These are phyloP conservation scores for Penicillium nordicum DNA, from an alignment of 2,329 filamentous ascomycete genomes.

Conservation along the genomic window DNA sequence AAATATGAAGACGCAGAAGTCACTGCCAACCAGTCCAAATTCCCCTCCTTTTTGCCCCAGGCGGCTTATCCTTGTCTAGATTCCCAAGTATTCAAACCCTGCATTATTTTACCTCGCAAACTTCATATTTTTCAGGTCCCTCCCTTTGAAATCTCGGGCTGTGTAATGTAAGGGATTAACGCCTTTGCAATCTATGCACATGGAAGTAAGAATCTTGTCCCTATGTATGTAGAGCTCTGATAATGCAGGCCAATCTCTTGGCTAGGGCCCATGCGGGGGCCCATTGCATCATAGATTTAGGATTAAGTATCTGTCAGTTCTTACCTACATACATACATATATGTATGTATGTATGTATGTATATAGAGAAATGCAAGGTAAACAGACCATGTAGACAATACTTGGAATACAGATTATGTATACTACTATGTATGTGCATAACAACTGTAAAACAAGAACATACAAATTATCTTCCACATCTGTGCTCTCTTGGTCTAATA, in stretches of 20 bases:
- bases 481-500: neutral
- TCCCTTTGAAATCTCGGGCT: neutral
- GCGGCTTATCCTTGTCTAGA: constrained; percentile 19
- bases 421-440: neutral
- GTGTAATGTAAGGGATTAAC: neutral
- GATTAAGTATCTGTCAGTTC: neutral
- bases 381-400: no score
- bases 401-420: neutral
- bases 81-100: constrained; percentile 17
- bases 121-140: neutral
- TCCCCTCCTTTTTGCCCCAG: neutral
- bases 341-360: no score
- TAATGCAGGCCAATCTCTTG: constrained; percentile 19
- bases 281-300: neutral
- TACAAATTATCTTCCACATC: neutral
- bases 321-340: neutral
- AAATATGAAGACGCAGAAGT: constrained; percentile 22
- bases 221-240: neutral
- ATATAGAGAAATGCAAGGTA: no score
- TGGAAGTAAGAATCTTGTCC: neutral
- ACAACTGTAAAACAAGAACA: neutral
- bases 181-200: neutral
- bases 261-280: constrained; percentile 18
- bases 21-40: constrained; percentile 7
- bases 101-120: constrained; percentile 11